Conservation (phyloP, 2,329 filamentous ascomycete species). For the Colletotrichum australisinense region DNA sequence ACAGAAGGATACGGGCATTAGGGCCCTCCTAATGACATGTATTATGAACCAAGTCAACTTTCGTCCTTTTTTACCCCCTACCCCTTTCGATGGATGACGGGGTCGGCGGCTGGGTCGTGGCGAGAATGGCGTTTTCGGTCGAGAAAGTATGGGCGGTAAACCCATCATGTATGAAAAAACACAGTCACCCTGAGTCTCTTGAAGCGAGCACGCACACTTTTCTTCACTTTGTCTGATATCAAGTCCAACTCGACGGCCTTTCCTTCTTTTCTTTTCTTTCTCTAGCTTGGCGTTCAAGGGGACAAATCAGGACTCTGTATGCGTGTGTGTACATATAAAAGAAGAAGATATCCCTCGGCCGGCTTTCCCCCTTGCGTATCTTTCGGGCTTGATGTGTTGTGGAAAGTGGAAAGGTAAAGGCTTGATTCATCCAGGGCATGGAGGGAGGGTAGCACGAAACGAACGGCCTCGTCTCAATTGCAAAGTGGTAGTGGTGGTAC, state of each 20-base stretch:
- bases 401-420: background rate
- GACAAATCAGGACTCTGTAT: background rate
- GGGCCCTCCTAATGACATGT: slow-evolving; percentile 25
- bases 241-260: background rate
- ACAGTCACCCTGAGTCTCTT: background rate
- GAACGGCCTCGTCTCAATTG: no score
- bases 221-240: background rate
- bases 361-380: background rate
- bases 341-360: background rate
- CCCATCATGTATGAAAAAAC: background rate
- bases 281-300: background rate
- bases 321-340: background rate
- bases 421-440: background rate
- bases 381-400: background rate
- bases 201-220: background rate
- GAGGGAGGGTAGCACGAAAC: no score
- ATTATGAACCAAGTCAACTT: slow-evolving; percentile 15
- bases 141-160: background rate
- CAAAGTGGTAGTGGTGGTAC: no score
- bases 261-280: background rate
- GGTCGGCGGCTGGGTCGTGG: slow-evolving; percentile 1
- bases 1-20: slow-evolving; percentile 4
- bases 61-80: background rate
- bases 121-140: background rate
- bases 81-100: no score